Evolutionary conservation across 495 filamentous ascomycete genomes (phyloP).

Genomic region (Penicillium verhagenii): DNA sequence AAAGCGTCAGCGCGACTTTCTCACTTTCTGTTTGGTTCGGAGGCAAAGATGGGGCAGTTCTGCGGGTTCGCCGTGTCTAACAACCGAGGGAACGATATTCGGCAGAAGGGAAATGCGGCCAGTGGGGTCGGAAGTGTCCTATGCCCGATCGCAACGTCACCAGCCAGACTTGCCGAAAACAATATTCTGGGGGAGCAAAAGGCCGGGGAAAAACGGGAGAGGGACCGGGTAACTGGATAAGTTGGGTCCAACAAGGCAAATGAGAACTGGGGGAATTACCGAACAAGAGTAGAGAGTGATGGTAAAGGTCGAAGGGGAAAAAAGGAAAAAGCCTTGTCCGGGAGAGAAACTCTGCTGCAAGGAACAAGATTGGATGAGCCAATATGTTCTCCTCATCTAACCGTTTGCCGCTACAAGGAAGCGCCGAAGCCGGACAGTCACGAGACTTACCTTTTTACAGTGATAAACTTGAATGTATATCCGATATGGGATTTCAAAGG

Average conservation of each 20-base stretch:
- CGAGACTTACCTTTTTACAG: conserved; percentile 25
- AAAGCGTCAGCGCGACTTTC: conserved; percentile 20
- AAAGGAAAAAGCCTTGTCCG: conserved; percentile 38
- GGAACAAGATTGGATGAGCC: conserved; percentile 1
- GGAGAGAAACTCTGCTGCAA: conserved; percentile 9
- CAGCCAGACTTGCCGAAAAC: conserved; percentile 3
- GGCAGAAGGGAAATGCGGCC: conserved; percentile 27
- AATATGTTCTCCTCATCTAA: conserved; percentile 10
- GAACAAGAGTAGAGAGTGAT: conserved; percentile 7
- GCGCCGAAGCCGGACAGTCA: conserved; percentile 42
- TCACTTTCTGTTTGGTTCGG: conserved; percentile 23
- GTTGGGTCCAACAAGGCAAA: conserved; percentile 7
- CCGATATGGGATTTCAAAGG: not conserved
- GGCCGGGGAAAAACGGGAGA: conserved; percentile 32
- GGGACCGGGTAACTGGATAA: not conserved
- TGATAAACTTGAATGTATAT: not conserved
- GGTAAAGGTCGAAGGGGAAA: conserved; percentile 4
- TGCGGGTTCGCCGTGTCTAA: conserved; percentile 10
- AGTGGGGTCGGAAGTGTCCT: conserved; percentile 17
- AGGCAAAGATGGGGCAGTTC: not conserved
- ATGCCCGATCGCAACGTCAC: conserved; percentile 6
- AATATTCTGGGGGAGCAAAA: conserved; percentile 12
- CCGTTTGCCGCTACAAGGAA: conserved; percentile 24
- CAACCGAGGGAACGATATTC: conserved; percentile 34
- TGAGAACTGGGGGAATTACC: conserved; percentile 20